Conservation (phyloP, 345 rosid species). For the Linum tenue region DNA sequence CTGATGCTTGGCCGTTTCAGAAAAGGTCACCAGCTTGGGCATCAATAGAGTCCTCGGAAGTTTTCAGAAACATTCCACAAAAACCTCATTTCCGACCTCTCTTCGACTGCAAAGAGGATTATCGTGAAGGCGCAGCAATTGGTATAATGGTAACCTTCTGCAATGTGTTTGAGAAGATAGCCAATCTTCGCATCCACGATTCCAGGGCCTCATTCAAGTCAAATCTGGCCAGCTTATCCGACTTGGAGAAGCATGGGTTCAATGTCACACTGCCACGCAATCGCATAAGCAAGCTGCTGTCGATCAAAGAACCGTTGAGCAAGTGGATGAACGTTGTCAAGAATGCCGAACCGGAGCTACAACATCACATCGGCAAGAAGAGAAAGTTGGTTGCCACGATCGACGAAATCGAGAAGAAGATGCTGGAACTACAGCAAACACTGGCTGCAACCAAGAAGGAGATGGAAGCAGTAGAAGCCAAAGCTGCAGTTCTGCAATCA, state of each 20-base stretch:
- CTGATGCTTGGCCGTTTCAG: constrained; percentile 33
- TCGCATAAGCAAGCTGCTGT: constrained; percentile 37
- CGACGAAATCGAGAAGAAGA: constrained; percentile 28
- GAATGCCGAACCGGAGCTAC: constrained; percentile 29
- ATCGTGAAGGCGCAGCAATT: constrained; percentile 72
- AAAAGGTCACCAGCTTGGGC: constrained; percentile 59
- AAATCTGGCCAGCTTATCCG: constrained; percentile 41
- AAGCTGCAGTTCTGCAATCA: constrained; percentile 25
- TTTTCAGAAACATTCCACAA: constrained; percentile 49
- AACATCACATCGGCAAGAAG: constrained; percentile 19
- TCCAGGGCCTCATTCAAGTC: constrained; percentile 30
- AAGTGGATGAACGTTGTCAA: constrained; percentile 24
- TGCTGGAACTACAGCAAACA: constrained; percentile 33
- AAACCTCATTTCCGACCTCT: constrained; percentile 65
- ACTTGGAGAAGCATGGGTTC: constrained; percentile 60
- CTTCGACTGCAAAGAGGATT: constrained; percentile 46
- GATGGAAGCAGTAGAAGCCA: constrained; percentile 21
- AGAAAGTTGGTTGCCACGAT: constrained; percentile 27
- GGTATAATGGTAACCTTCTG: constrained; percentile 61
- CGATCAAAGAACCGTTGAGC: constrained; percentile 32
- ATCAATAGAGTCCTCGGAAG: constrained; percentile 53
- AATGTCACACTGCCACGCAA: constrained; percentile 28
- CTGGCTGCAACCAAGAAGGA: constrained; percentile 18
- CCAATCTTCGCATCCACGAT: constrained; percentile 27
- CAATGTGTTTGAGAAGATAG: constrained; percentile 46